A percentile compares a stretch with the other conserved stretches of the same genome.
These are phyloP conservation scores for Lipomyces spencermartinsiae DNA, from an alignment of 805 yeast genomes.

Conservation along the genomic window DNA sequence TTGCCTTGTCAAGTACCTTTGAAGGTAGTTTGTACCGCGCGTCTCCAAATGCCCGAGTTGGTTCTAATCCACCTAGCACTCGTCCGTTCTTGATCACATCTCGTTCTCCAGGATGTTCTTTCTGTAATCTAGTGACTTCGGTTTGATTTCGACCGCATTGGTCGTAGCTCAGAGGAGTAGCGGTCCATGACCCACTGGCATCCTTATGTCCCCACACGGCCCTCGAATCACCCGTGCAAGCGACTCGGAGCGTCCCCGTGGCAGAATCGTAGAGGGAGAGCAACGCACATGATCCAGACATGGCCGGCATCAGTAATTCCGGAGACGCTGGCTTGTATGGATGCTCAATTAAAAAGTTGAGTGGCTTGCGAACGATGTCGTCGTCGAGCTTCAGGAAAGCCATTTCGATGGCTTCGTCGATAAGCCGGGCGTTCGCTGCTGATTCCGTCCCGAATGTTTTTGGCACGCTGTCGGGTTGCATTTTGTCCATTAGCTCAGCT, in stretches of 20 bases:
- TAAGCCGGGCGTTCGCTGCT: constrained; percentile 49
- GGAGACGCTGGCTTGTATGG: constrained; percentile 70
- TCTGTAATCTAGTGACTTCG: constrained; percentile 80
- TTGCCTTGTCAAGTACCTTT: constrained; percentile 73
- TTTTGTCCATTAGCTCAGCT: constrained; percentile 67
- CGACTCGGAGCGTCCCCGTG: constrained; percentile 75
- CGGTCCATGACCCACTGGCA: constrained; percentile 76
- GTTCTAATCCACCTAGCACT: constrained; percentile 90
- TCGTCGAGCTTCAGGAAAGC: constrained; percentile 87
- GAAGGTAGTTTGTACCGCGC: constrained; percentile 87
- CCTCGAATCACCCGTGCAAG: constrained; percentile 95
- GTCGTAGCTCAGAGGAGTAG: constrained; percentile 82
- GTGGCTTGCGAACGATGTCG: constrained; percentile 78
- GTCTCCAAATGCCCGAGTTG: constrained; percentile 96
- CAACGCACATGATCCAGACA: constrained; percentile 94
- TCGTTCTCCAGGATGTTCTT: constrained; percentile 92
- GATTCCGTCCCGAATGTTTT: constrained; percentile 50
- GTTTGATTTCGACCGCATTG: constrained; percentile 92
- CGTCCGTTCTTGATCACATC: constrained; percentile 81
- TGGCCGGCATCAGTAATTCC: constrained; percentile 84
- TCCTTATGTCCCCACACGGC: constrained; percentile 76
- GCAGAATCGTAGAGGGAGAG: constrained; percentile 84
- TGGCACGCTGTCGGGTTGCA: constrained; percentile 48
- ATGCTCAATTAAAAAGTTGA: constrained; percentile 69
- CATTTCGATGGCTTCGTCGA: constrained; percentile 78